Conservation (phyloP, 192 early-diverging fungal genomes). For the Paraglomus brasilianum region DNA sequence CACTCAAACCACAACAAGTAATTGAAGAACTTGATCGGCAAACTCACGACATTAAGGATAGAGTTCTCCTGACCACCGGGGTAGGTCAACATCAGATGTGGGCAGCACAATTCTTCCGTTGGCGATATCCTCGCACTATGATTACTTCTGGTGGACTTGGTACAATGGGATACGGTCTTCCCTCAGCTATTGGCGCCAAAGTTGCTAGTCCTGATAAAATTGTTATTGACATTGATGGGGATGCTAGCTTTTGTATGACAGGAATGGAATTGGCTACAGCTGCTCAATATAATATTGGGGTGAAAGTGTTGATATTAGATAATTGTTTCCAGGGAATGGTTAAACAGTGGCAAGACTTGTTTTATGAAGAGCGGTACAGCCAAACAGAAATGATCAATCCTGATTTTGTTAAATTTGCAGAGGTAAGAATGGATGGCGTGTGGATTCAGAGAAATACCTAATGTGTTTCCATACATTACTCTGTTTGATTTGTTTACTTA, state of each 20-base stretch:
- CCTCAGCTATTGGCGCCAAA: slow-evolving; percentile 96
- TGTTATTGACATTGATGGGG: slow-evolving; percentile 98
- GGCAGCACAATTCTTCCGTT: slow-evolving; percentile 94
- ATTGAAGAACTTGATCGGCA: slow-evolving; percentile 90
- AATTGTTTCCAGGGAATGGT: slow-evolving; percentile 99
- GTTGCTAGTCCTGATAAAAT: slow-evolving; percentile 90
- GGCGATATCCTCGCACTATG: slow-evolving; percentile 84
- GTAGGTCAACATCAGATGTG: slow-evolving; percentile 99
- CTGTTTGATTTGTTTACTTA: not conserved
- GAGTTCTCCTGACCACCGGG: slow-evolving; percentile 94
- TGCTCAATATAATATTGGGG: slow-evolving; percentile 94
- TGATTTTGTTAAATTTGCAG: slow-evolving; percentile 97
- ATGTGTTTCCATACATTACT: slow-evolving; percentile 25
- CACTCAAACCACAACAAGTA: slow-evolving; percentile 90
- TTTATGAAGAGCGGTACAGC: slow-evolving; percentile 96
- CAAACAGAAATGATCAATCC: slow-evolving; percentile 95
- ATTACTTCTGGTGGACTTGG: slow-evolving; percentile 97
- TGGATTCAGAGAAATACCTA: too few relatives aligned
- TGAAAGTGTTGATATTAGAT: slow-evolving; percentile 96
- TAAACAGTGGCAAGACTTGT: slow-evolving; percentile 91
- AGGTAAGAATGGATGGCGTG: slow-evolving; percentile 50
- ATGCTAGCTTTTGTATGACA: slow-evolving; percentile 98
- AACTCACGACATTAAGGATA: slow-evolving; percentile 79
- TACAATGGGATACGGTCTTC: slow-evolving; percentile 98
- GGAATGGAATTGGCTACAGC: slow-evolving; percentile 98